These are phyloP conservation scores for Clonostachys rosea DNA, from an alignment of 2,329 filamentous ascomycete genomes.

Conservation along the genomic window DNA sequence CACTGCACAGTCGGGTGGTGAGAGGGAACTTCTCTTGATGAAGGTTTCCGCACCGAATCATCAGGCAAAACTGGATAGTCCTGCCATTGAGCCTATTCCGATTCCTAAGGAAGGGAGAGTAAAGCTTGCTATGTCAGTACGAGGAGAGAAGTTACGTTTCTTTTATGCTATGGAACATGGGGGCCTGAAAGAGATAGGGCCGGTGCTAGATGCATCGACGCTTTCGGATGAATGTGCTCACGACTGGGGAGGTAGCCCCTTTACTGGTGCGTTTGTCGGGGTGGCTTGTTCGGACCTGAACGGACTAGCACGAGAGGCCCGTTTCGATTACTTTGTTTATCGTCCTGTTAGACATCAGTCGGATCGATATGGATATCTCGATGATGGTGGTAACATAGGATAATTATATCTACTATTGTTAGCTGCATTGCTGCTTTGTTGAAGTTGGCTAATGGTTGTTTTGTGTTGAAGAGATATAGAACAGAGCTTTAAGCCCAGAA, in stretches of 20 bases:
- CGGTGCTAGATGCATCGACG: slow-evolving; percentile 53
- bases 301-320: slow-evolving; percentile 37
- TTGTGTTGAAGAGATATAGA: too few relatives aligned
- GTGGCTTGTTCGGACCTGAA: slow-evolving; percentile 52
- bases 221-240: slow-evolving; percentile 60
- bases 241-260: slow-evolving; percentile 56
- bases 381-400: too few relatives aligned
- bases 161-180: slow-evolving; percentile 43
- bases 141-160: slow-evolving; percentile 48
- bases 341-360: slow-evolving; percentile 25
- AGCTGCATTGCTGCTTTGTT: too few relatives aligned
- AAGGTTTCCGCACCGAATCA: slow-evolving; percentile 54
- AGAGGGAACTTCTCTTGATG: slow-evolving; percentile 53
- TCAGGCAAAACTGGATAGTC: slow-evolving; percentile 36
- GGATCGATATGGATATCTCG: too few relatives aligned
- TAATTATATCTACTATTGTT: too few relatives aligned
- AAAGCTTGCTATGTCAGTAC: slow-evolving; percentile 42
- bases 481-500: too few relatives aligned
- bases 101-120: slow-evolving; percentile 53
- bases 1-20: slow-evolving; percentile 48
- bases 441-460: too few relatives aligned
- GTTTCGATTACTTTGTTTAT: slow-evolving; percentile 49
- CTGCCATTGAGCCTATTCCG: slow-evolving; percentile 33
- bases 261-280: slow-evolving; percentile 57
- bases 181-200: slow-evolving; percentile 42